Base-by-base conservation (phyloP, 2,329 filamentous ascomycete species). In the Pseudofabraea citricarpa region DNA sequence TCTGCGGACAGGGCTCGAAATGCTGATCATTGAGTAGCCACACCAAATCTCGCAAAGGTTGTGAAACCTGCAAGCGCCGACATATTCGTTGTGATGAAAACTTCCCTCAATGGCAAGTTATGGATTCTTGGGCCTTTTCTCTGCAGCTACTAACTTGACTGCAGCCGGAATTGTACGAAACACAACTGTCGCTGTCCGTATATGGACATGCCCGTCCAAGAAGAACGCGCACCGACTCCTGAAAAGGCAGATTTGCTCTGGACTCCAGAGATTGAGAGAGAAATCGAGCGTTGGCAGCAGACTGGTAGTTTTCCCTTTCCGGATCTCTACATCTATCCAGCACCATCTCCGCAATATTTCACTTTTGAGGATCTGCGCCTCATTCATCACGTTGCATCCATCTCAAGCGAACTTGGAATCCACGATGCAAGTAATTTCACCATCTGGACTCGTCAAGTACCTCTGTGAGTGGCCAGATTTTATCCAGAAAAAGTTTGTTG, bases 121-220 rank as follows among this genome's bases (percentile, higher is more conserved):
- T 27, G 24, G 8, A 27, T 27, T 8, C 8, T 27, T 8, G 24
- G 24, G 13, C 13, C 7, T 13, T 32, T 32, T 7, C 4, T 32
- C 8, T 32, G 18, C 23, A 31, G 13, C 44, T 45, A 43, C 54
- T 66, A 47, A 63, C 49, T 43, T 26, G 43, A 33, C 20, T 35
- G 24, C 60, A 95, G 90, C 72, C 89, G 89, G 60, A 98, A 98
- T 69, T 98, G 93, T 70, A 96, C 91, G 49, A 98, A 97, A 71
- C 93, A 98, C 71, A 95, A 96, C 71, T 93, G 94, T 58, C 87
- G 90, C 60, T 98, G 93, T 69, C 93, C 95, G 57, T 98, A 97
- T 72, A 94, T 95, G 75, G 90, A 97, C 63, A 82, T 83, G 60
- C 79, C 86, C 38, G 74, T 79, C 36, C 75, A 83, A 45, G 82